Evolutionary conservation across 2,329 filamentous ascomycete species (phyloP).

Genomic region (Xenosphaeropsis pyriputrescens): DNA sequence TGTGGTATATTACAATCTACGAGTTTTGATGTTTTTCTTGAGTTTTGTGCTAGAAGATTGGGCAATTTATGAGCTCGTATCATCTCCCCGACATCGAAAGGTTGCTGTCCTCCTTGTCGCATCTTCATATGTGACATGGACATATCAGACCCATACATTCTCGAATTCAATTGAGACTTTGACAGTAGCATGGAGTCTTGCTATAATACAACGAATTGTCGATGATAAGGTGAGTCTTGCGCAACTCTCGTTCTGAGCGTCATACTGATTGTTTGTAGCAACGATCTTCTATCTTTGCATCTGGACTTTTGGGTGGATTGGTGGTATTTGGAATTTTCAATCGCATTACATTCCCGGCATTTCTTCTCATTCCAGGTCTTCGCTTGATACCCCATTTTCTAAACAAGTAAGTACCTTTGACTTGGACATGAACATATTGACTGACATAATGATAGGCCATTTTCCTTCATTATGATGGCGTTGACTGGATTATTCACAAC

Average conservation of each 20-base stretch:
- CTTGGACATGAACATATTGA: conserved; percentile 3
- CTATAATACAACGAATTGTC: conserved; percentile 76
- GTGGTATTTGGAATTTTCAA: conserved; percentile 85
- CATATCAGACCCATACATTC: conserved; percentile 95
- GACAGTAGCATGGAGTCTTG: conserved; percentile 82
- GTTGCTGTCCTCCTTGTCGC: conserved; percentile 73
- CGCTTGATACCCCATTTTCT: conserved; percentile 75
- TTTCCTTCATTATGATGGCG: conserved; percentile 47
- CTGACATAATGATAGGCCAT: conserved; percentile 26
- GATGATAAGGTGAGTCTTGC: conserved; percentile 53
- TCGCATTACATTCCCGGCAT: conserved; percentile 92
- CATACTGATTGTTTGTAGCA: conserved; percentile 29
- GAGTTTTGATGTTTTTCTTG: conserved; percentile 81
- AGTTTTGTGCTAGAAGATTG: conserved; percentile 97
- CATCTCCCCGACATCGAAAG: conserved; percentile 54
- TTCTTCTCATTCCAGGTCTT: conserved; percentile 70
- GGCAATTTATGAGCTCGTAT: conserved; percentile 85
- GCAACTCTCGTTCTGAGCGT: neutral
- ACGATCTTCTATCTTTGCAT: conserved; percentile 61
- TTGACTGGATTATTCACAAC: conserved; percentile 53
- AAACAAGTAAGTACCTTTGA: conserved; percentile 45
- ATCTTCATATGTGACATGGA: conserved; percentile 98
- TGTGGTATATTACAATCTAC: conserved; percentile 77
- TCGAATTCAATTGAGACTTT: conserved; percentile 95
- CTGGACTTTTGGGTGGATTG: conserved; percentile 65